These are phyloP conservation scores for Micractinium sp. DNA, from an alignment of 139 green algal species.

Conservation along the genomic window DNA sequence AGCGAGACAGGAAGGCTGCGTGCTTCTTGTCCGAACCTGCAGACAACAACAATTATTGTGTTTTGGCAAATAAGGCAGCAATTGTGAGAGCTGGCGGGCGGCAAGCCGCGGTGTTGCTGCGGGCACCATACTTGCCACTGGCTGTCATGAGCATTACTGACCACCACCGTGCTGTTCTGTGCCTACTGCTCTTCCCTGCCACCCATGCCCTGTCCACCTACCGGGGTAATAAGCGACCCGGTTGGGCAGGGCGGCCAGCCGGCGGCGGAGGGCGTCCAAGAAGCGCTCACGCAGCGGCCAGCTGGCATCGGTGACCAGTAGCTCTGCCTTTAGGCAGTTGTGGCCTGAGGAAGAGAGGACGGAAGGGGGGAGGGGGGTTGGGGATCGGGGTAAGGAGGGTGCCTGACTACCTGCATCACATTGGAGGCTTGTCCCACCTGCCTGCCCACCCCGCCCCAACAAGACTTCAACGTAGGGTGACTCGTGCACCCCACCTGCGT, in stretches of 20 bases:
- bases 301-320: slow-evolving; percentile 70
- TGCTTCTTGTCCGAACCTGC: slow-evolving; percentile 25
- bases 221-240: slow-evolving; percentile 74
- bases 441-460: neutral
- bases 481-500: neutral
- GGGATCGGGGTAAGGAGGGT: neutral
- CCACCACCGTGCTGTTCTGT: neutral
- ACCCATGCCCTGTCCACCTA: neutral
- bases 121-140: no score
- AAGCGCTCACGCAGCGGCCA: slow-evolving; percentile 79
- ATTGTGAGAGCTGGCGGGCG: no score
- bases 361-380: neutral
- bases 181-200: neutral
- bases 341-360: slow-evolving; percentile 48
- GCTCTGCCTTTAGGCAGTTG: slow-evolving; percentile 83
- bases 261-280: slow-evolving; percentile 56
- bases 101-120: no score
- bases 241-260: slow-evolving; percentile 34
- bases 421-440: no score
- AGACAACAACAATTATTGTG: neutral
- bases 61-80: neutral
- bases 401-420: neutral
- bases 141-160: no score
- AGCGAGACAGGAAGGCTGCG: slow-evolving; percentile 45
- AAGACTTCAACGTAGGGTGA: no score